Base-by-base conservation (phyloP, 768 basidiomycete genomes). In the Aureoboletus auriporus region DNA sequence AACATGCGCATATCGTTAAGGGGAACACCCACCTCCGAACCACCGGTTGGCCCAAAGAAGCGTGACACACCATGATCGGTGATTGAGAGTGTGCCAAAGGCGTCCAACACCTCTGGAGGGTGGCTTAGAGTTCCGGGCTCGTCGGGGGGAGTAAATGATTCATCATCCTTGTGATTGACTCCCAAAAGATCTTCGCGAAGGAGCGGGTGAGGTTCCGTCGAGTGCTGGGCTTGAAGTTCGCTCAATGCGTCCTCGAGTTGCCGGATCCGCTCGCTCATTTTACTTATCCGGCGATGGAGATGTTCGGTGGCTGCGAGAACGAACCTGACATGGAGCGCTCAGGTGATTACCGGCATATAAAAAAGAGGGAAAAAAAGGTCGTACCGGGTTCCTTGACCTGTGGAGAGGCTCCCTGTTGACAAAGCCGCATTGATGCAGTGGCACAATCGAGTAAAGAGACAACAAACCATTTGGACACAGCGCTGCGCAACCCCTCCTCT, bases 311-410 rank as follows among this genome's bases (percentile, higher is more conserved):
- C 82, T 5, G 82, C 82, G 34, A 84, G 69, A 13, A 84, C 81
- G 51, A 81, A 81, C 2, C 75, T 76, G 36, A 36, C 37, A 40
- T 30, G 41, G 36, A 34, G 39, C 44, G 44, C 53, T 58, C 54
- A 51, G 8, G 13, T 41, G 27, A 45, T 39, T 36, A 46, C 47
- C 46, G 36, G 37, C 23, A 49, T 23, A 23, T 23, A 47, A 35
- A 23, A 37, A 42, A 39, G 34, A 23, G 20, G 20, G 20, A 23
- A 10, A 1, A 45, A 17, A 37, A 29, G 47, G 50, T 56, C 62
- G 9, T 61, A 80, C 84, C 87, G 76, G 46, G 84, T 86, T 50
- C 84, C 84, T 65, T 88, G 83, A 11, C 86, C 86, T n/a, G 86
- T 87, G 0, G 85, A 78, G n/a, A 88, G 70, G 57, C 82, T 85